Conservation (phyloP, 2,329 filamentous ascomycete genomes). For the Sphaceloma murrayae region DNA sequence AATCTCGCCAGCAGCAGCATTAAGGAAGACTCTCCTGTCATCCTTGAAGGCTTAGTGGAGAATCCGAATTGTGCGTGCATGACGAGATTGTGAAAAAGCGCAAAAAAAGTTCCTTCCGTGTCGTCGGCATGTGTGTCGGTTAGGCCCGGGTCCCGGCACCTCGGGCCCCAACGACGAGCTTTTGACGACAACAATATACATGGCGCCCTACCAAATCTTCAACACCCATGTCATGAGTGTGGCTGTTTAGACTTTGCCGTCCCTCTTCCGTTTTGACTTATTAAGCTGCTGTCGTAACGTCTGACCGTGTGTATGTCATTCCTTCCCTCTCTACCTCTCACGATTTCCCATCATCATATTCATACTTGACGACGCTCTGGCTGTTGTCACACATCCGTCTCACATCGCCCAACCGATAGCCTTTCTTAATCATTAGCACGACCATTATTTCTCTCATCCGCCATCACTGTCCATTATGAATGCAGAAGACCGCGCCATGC, state of each 20-base stretch:
- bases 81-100: no score
- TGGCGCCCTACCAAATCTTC: no score
- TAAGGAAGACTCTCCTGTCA: no score
- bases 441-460: background rate
- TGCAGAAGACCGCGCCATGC: constrained; percentile 46
- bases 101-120: no score
- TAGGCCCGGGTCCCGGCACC: background rate
- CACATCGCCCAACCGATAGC: no score
- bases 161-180: background rate
- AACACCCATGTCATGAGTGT: background rate
- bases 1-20: no score
- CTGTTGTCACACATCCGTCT: background rate
- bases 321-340: background rate
- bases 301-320: no score
- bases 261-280: background rate
- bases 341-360: background rate
- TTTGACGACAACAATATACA: background rate
- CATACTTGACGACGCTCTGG: background rate
- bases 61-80: no score
- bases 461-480: constrained; percentile 32
- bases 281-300: no score
- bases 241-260: background rate
- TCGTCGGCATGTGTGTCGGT: background rate
- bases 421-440: no score
- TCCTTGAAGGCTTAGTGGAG: no score